These are phyloP conservation scores for Stellera chamaejasme DNA, from an alignment of 345 rosid genomes.

Conservation along the genomic window DNA sequence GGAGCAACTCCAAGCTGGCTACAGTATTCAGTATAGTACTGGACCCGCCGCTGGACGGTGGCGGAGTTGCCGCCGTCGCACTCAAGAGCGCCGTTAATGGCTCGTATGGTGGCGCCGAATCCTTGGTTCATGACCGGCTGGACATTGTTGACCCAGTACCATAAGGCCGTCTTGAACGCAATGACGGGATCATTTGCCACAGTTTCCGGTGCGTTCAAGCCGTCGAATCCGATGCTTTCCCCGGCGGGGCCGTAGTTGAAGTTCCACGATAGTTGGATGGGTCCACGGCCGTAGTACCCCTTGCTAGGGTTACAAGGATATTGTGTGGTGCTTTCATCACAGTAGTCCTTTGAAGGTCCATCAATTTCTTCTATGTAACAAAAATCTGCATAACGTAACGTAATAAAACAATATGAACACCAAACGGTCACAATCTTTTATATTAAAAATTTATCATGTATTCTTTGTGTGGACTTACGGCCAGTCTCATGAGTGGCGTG, in stretches of 20 bases:
- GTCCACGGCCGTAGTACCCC: conserved; percentile 59
- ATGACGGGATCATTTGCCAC: conserved; percentile 46
- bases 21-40: conserved; percentile 45
- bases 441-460: too few relatives aligned
- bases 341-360: conserved; percentile 35
- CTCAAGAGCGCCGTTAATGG: conserved; percentile 49
- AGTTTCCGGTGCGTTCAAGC: conserved; percentile 46
- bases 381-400: conserved; percentile 24
- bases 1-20: conserved; percentile 42
- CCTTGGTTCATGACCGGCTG: conserved; percentile 47
- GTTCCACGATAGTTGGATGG: conserved; percentile 61
- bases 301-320: conserved; percentile 49
- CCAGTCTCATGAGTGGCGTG: conserved; percentile 43
- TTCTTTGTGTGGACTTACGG: conserved; percentile 14
- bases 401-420: too few relatives aligned
- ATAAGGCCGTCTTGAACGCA: conserved; percentile 55
- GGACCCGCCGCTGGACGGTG: conserved; percentile 32
- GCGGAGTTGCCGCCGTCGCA: conserved; percentile 39
- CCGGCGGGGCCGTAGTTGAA: conserved; percentile 64
- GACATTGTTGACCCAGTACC: conserved; percentile 62
- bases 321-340: conserved; percentile 28
- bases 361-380: conserved; percentile 52
- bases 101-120: conserved; percentile 60
- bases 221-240: conserved; percentile 35
- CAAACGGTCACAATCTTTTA: too few relatives aligned